Conservation (phyloP, 2,329 filamentous ascomycete species). For the Podosphaera aphanis region DNA sequence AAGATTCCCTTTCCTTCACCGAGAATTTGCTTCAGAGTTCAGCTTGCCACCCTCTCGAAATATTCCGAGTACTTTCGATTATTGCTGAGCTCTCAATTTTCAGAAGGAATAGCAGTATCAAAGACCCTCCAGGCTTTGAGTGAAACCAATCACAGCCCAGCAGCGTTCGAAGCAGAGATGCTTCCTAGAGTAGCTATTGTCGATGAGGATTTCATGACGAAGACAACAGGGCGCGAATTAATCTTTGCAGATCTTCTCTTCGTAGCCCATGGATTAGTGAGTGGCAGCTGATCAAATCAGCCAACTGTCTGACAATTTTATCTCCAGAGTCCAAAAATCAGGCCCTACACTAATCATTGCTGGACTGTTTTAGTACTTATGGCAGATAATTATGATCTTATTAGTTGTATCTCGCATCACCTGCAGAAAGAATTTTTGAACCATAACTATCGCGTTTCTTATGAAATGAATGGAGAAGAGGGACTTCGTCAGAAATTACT, state of each 20-base stretch:
- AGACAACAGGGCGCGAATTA: constrained; percentile 31
- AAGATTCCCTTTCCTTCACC: constrained; percentile 10
- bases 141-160: constrained; percentile 22
- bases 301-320: constrained; percentile 1
- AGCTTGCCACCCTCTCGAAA: constrained; percentile 28
- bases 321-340: constrained; percentile 11
- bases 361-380: constrained; percentile 45
- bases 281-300: background rate
- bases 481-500: constrained; percentile 48
- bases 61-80: constrained; percentile 48
- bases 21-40: constrained; percentile 30
- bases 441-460: constrained; percentile 30
- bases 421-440: constrained; percentile 23
- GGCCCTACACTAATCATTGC: constrained; percentile 30
- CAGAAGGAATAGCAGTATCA: constrained; percentile 33
- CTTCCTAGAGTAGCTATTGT: constrained; percentile 41
- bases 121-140: constrained; percentile 20
- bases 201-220: constrained; percentile 46
- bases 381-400: constrained; percentile 50
- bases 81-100: constrained; percentile 41
- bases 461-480: constrained; percentile 33
- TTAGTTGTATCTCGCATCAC: constrained; percentile 28
- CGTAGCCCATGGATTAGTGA: constrained; percentile 35
- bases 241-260: constrained; percentile 44
- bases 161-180: constrained; percentile 23